A percentile compares a stretch with the other conserved stretches of the same genome.
phyloP scores from a whole-genome alignment of 2,329 filamentous ascomycete genomes.

The Fusarium pseudonygamai region DNA sequence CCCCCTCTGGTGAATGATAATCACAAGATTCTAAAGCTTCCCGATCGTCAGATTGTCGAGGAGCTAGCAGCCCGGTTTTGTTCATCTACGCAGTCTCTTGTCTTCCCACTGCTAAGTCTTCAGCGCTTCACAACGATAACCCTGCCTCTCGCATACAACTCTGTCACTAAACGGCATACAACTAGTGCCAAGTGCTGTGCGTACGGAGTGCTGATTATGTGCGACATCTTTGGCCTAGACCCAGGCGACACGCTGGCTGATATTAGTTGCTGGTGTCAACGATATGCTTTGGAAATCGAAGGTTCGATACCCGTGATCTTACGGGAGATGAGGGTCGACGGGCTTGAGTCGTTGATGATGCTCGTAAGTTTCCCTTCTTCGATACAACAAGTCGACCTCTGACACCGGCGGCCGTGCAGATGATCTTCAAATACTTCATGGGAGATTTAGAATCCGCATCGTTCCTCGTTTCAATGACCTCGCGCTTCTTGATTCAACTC shows the following conservation, averaged over 20 bases:
- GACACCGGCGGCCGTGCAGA: rapidly evolving
- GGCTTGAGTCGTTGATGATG: not conserved
- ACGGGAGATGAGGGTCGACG: not conserved
- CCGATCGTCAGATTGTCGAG: not conserved
- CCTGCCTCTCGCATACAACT: not conserved
- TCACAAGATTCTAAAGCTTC: not conserved
- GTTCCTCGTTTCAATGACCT: not conserved
- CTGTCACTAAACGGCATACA: rapidly evolving
- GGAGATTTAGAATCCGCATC: not conserved
- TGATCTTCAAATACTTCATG: not conserved
- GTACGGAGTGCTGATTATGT: not conserved
- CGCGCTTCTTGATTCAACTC: not conserved
- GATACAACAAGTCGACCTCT: rapidly evolving
- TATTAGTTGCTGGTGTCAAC: not conserved
- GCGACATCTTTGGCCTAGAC: not conserved
- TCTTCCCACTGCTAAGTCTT: not conserved
- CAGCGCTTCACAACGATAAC: rapidly evolving
- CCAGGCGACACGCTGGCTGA: not conserved
- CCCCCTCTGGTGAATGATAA: not conserved
- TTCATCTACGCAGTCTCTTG: not conserved
- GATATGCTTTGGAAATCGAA: not conserved
- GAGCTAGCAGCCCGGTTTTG: not conserved
- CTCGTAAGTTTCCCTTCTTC: not conserved
- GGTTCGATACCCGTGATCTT: rapidly evolving
- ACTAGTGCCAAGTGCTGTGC: not conserved